Evolutionary conservation across 768 basidiomycete species (phyloP), one percentile per base, ranked within the genome.

Genomic region (Phlegmacium glaucopus): DNA sequence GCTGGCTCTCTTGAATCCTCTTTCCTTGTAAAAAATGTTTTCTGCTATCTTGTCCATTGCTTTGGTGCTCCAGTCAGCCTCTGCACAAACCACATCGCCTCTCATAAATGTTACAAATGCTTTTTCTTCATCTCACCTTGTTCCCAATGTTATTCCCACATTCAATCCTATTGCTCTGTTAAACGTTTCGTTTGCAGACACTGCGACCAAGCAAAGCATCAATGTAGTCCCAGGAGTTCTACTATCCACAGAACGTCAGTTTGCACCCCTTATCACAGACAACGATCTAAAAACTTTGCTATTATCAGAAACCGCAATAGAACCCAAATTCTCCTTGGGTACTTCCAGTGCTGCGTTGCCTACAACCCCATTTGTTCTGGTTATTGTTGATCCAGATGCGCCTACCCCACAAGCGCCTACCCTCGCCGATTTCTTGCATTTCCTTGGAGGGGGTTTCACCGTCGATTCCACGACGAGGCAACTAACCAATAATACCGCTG

Each of bases 331-430:
- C 47, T 61, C 57, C 44, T 53, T 69, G 46, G 42, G 45, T 48
- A 51, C 55, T 48, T 51, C 61, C 17, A 58, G 62, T 41, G 53
- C 62, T 34, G 55, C n/a, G n/a, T n/a, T n/a, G n/a, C n/a, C n/a
- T n/a, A n/a, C n/a, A n/a, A n/a, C 59, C 13, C 39, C 58, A n/a
- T 72, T 67, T 51, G 67, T 76, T 18, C 44, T 76, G 12, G 63
- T 64, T 13, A 55, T 75, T 30, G 59, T 76, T 30, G 74, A 75
- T 51, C 74, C 72, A 25, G 73, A 76, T 52, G 72, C 68, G 1
- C 70, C 72, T 17, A 69, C 68, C 16, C 70, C 69, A 0, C 66
- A 72, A 44, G 68, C 71, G 47, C 61, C 61, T 9, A 63, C 58
- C 8, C 48, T 61, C 10, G 57, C 69, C 6, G 64, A 74, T 46